Base-by-base conservation (phyloP, 2,329 filamentous ascomycete species). In the Fonsecaea monophora region DNA sequence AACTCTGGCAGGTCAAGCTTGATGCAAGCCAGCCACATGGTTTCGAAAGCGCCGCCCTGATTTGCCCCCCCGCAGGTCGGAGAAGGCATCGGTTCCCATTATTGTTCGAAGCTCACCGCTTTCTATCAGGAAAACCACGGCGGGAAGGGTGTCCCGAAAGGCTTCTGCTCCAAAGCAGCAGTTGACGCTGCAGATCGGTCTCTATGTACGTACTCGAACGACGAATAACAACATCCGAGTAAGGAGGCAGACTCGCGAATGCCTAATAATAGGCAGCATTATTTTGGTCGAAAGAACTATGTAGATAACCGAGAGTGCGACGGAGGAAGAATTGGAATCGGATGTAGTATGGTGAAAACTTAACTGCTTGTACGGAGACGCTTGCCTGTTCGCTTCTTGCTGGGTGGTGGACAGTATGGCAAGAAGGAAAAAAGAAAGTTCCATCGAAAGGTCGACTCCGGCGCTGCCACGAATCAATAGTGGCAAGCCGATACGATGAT, bases 221-320 rank as follows among this genome's bases (percentile, higher is more conserved):
- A 32, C 30, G 45, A 45, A 42, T 18, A 30, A 21, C 45, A 50
- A 7, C 2, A 18, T 50, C 45, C 25, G 2, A 10, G 45, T 50
- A 10, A 30, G 21, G 45, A 48, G 45, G 45, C 45, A 50, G 9
- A 25, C 10, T 50, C 45, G 8, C 45, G 18, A 25, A 50, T 30
- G 21, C 45, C 45, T 13, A 13, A 25, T 12, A 45, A 54, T n/a
- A 55, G 12, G 12, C 30, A 32, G 30, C 34, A 55, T 55, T 35
- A 21, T 10, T 55, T 37, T 53, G 30, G 34, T 18, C 34, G 30
- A 21, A 13, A 37, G 18, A 56, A 8, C 15, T 12, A 37, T 30
- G 18, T 21, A 63, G 65, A 67, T 63, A 63, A 38, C 55, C 65
- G 65, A 62, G 57, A 62, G 57, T 21, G 32, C 38, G 59, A 55